Base-by-base conservation (phyloP, 306 rosid genomes). In the Gastrolobium villosum region DNA sequence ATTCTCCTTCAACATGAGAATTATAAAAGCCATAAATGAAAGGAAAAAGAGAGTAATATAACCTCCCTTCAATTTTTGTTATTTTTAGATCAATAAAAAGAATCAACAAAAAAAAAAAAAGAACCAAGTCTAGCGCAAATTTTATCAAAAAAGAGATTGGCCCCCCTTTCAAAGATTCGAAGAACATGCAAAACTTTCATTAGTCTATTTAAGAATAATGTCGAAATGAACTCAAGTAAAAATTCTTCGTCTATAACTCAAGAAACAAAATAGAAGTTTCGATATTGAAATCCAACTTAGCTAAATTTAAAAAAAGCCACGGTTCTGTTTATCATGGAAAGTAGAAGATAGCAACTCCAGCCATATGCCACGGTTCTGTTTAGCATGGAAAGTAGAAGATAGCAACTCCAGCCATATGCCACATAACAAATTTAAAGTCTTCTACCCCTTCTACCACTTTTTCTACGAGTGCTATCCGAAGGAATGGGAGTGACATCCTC, bases 401-500 rank as follows among this genome's bases (percentile, higher is more conserved):
- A 30, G 71, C 70, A 63, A 62, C 39, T 36, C 37, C 57, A 45
- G 13, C 79, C 44, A 75, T 48, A 79, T 2, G 15, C 14, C 67
- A 79, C 1, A 77, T 46, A 49, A 2, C 57, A 75, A 26, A 71
- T 72, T 85, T 75, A 93, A 34, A 93, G 91, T 84, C 98, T 85
- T 82, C 98, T 87, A 14, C 97, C 98, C 81, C 98, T 88, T 76
- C 98, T 87, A 13, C 98, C 98, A 77, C 98, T 93, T 92, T 91
- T 93, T 87, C 98, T 88, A 39, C 98, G 96, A 9, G 98, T 93
- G 92, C 97, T 91, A 7, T 93, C 97, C 0, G 97, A 89, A 2
- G 98, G 98, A 81, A 93, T 93, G 4, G 98, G 98, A 48, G 98
- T 93, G 31, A 91, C 98, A 69, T 93, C 98, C 98, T 93, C 97